Base-by-base conservation (phyloP, 164 flowering plant genomes). In the Vitis labrusca region DNA sequence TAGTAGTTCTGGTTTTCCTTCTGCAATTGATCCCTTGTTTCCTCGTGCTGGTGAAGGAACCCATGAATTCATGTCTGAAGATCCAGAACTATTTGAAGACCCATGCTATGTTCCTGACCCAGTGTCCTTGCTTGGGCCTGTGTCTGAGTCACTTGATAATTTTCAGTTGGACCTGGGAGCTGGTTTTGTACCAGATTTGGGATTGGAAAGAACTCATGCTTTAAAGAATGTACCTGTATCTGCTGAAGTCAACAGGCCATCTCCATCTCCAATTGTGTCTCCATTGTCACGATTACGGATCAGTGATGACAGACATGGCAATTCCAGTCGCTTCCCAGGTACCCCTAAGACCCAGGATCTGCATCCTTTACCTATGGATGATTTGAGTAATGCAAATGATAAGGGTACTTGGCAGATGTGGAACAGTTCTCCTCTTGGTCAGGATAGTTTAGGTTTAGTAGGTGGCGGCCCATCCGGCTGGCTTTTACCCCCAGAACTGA, bases 71-170 rank as follows among this genome's bases (percentile, higher is more conserved):
- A 76, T 81, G 27, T 79, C 83, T 17, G 97, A 92, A 63, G 97
- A 92, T 59, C 78, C 82, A 9, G 97, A 94, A 71, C 81, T 84
- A 78, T 92, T 87, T 85, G 97, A 91, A 80, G 99, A 92, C 66
- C 94, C 97, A 6, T 89, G 94, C 81, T 92, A 94, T 85, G 85
- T 79, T 75, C 97, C 97, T 48, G 97, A 94, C 82, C 93, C 93
- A 4, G 85, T 78, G 48, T 89, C 94, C 12, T 79, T 94, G 78
- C 91, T 94, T 70, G 99, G 99, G 47, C 99, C 99, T 32, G 91
- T 94, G 69, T 91, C 97, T n/a, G 97, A 92, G 74, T 92, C 99
- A 62, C 92, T 94, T 76, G 90, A 92, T 76, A 85, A 89, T 81
- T 93, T 93, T 79, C 86, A 90, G 53, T 75, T 87, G 76, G 98